phyloP scores from a whole-genome alignment of 768 basidiomycete genomes.

The Termitomyces titanicus region DNA sequence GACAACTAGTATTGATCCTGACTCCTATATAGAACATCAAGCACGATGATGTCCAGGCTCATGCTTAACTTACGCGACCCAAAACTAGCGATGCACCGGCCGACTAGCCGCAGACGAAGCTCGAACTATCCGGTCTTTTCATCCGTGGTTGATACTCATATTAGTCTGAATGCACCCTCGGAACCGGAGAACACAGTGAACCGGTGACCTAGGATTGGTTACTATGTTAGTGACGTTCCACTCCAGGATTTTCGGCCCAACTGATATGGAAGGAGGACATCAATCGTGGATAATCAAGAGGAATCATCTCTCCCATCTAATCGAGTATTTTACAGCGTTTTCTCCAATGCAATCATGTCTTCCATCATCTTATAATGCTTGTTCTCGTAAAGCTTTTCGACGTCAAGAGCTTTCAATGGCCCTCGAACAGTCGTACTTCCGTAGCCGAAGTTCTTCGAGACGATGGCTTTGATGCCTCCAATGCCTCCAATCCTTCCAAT shows the following conservation, averaged over 20 bases:
- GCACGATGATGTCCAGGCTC: constrained; percentile 27
- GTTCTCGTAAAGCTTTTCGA: constrained; percentile 32
- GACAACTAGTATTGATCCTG: neutral
- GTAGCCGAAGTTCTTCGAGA: constrained; percentile 63
- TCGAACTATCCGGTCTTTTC: constrained; percentile 12
- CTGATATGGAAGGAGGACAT: neutral
- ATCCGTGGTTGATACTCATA: constrained; percentile 15
- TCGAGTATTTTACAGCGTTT: constrained; percentile 20
- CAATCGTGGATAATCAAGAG: neutral
- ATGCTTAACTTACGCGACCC: constrained; percentile 31
- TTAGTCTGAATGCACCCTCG: neutral
- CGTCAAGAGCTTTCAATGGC: constrained; percentile 41
- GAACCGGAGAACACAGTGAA: neutral
- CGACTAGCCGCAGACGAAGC: neutral
- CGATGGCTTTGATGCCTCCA: constrained; percentile 60
- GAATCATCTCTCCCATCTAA: neutral
- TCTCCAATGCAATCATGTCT: constrained; percentile 46
- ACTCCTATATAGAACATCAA: constrained; percentile 25
- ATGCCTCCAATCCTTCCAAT: constrained; percentile 62
- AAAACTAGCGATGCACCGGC: constrained; percentile 5
- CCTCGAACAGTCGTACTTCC: constrained; percentile 47
- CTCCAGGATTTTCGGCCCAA: too few species aligned
- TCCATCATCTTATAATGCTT: constrained; percentile 38
- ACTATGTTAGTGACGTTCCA: neutral
- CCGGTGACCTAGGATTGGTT: neutral